Conservation (phyloP, 192 early-diverging fungal genomes). For the Backusella tuberculispora region DNA sequence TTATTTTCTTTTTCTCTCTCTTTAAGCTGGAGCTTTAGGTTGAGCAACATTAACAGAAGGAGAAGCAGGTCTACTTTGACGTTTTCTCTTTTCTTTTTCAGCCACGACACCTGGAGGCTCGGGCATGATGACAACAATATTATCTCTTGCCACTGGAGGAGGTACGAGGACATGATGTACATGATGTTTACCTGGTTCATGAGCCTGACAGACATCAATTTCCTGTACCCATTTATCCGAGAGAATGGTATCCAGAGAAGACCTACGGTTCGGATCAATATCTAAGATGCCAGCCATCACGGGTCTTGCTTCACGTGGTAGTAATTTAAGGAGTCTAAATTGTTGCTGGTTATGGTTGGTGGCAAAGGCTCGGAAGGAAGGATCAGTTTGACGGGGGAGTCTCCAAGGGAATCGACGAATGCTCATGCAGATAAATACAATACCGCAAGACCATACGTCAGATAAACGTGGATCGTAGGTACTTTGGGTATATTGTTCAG, state of each 20-base stretch:
- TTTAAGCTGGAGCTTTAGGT: neutral
- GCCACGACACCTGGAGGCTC: slow-evolving; percentile 41
- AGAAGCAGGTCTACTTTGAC: slow-evolving; percentile 26
- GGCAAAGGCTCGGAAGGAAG: slow-evolving; percentile 60
- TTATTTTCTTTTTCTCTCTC: neutral
- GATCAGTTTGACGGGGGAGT: slow-evolving; percentile 55
- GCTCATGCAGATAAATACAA: slow-evolving; percentile 82
- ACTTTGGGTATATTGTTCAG: slow-evolving; percentile 72
- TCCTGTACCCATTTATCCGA: slow-evolving; percentile 76
- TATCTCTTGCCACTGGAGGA: slow-evolving; percentile 21
- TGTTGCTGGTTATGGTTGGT: slow-evolving; percentile 49
- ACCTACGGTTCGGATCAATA: slow-evolving; percentile 58
- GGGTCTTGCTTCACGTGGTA: slow-evolving; percentile 62
- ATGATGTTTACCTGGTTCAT: slow-evolving; percentile 31
- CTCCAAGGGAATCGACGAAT: slow-evolving; percentile 74
- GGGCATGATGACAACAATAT: slow-evolving; percentile 35
- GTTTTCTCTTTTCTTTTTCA: slow-evolving; percentile 45
- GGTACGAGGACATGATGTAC: slow-evolving; percentile 40
- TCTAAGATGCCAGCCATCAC: slow-evolving; percentile 70
- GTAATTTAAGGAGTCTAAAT: slow-evolving; percentile 59
- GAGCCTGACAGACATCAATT: slow-evolving; percentile 56
- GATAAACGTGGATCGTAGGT: slow-evolving; percentile 82
- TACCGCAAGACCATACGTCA: slow-evolving; percentile 90
- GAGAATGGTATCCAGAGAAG: slow-evolving; percentile 68
- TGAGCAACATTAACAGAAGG: slow-evolving; percentile 11